Evolutionary conservation across 2,329 filamentous ascomycete species (phyloP).

Genomic region (Acrocalymma vagum): DNA sequence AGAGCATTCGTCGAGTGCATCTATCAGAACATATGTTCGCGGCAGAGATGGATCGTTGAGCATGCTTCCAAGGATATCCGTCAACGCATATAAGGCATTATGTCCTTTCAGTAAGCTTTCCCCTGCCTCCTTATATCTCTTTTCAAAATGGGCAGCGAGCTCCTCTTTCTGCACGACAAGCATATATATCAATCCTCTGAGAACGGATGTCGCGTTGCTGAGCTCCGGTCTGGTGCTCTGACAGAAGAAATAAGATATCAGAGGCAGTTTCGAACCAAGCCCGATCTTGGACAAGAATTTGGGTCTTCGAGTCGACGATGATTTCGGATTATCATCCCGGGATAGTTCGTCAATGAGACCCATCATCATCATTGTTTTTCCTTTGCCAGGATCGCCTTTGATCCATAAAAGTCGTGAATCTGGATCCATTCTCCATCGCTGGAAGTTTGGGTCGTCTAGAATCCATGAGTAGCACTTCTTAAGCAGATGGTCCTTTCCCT

Average conservation of each 20-base stretch:
- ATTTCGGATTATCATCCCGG: neutral
- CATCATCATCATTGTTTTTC: slow-evolving; percentile 40
- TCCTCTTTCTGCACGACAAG: slow-evolving; percentile 44
- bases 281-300: too few species aligned
- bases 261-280: slow-evolving; percentile 4
- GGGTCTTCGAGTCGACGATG: neutral
- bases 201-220: slow-evolving; percentile 49
- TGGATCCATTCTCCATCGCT: slow-evolving; percentile 20
- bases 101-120: slow-evolving; percentile 49
- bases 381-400: slow-evolving; percentile 39
- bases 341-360: slow-evolving; percentile 12
- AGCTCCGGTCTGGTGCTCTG: slow-evolving; percentile 47
- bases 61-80: slow-evolving; percentile 49
- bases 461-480: slow-evolving; percentile 23
- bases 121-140: slow-evolving; percentile 45
- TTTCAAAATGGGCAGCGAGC: slow-evolving; percentile 45
- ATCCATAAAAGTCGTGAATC: slow-evolving; percentile 46
- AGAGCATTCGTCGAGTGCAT: slow-evolving; percentile 13
- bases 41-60: slow-evolving; percentile 40
- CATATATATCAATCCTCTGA: slow-evolving; percentile 54
- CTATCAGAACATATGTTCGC: slow-evolving; percentile 11
- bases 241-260: slow-evolving; percentile 52
- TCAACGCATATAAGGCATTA: slow-evolving; percentile 49
- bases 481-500: slow-evolving; percentile 19
- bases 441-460: slow-evolving; percentile 26